Evolutionary conservation across 2,329 filamentous ascomycete genomes (phyloP), one percentile per base, ranked within the genome.

Genomic region (Leptographium lundbergii): DNA sequence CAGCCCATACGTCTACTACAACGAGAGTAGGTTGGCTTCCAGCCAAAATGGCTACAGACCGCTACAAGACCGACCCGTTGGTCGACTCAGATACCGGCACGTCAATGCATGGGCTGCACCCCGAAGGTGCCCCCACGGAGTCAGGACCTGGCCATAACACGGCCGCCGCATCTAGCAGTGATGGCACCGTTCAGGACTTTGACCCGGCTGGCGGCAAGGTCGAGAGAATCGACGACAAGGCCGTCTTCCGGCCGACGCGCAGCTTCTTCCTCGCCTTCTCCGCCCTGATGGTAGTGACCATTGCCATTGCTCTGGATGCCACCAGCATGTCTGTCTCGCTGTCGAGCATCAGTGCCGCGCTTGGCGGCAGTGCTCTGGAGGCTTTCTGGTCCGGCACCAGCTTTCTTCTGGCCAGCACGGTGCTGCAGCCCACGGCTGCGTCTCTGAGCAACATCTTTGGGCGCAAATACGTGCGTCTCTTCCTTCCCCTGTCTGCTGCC

Each of bases 301-400:
- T 87, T 22, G 83, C 84, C 71, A 80, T 82, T 2, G 81, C 84
- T 14, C 73, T 87, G 32, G 84, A 87, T 68, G 83, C 82, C 4
- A 87, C 84, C 1, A 85, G 80, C 4, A 74, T 87, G 57, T 82
- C 81, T 4, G 82, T 86, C 7, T 82, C 84, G 4, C 69, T 86
- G 36, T 78, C 75, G 5, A 57, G 42, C 48, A 80, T 83, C 60
- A 75, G 79, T n/a, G 63, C 69, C 9, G 75, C 75, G 24, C 72
- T 84, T 7, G 63, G 73, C 32, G 80, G 80, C 51, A 75, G 74
- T 0, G 80, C 79, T 2, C 77, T 81, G 54, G 75, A 88, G 69
- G 82, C 84, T 0, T 88, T 88, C 66, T 89, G 85, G 86, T 79
- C 83, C 14, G 86, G 85, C 2, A 88, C 86, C 5, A 82, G 82